Evolutionary conservation across 306 rosid species (phyloP).

Genomic region (Begonia loranthoides): DNA sequence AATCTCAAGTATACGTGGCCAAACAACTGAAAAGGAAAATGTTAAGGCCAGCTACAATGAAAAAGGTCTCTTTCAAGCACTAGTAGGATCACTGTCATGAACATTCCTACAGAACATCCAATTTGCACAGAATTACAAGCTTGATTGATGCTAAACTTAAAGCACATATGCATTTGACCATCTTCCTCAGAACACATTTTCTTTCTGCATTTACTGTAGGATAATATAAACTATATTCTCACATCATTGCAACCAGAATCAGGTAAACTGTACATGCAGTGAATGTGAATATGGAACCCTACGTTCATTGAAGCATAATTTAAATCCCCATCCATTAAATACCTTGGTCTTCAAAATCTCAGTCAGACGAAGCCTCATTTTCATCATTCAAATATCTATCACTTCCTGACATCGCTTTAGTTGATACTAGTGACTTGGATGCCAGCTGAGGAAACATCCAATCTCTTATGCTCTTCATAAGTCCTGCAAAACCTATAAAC

Average conservation of each 20-base stretch:
- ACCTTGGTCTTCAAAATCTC: conserved; percentile 57
- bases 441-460: conserved; percentile 67
- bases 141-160: too few relatives aligned
- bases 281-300: background rate
- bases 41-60: background rate
- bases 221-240: background rate
- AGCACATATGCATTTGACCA: too few relatives aligned
- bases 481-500: conserved; percentile 24
- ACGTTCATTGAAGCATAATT: background rate
- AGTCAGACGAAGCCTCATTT: conserved; percentile 20
- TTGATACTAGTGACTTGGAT: conserved; percentile 55
- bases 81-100: background rate
- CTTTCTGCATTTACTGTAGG: background rate
- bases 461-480: conserved; percentile 71
- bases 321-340: conserved; percentile 5
- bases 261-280: too few relatives aligned
- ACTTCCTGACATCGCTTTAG: conserved; percentile 44
- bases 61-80: background rate
- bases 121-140: too few relatives aligned
- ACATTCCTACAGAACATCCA: background rate
- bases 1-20: background rate
- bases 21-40: background rate
- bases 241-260: background rate
- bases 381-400: conserved; percentile 33
- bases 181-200: background rate